phyloP scores from a whole-genome alignment of 2,329 filamentous ascomycete genomes.

The Plectosphaerella plurivora region DNA sequence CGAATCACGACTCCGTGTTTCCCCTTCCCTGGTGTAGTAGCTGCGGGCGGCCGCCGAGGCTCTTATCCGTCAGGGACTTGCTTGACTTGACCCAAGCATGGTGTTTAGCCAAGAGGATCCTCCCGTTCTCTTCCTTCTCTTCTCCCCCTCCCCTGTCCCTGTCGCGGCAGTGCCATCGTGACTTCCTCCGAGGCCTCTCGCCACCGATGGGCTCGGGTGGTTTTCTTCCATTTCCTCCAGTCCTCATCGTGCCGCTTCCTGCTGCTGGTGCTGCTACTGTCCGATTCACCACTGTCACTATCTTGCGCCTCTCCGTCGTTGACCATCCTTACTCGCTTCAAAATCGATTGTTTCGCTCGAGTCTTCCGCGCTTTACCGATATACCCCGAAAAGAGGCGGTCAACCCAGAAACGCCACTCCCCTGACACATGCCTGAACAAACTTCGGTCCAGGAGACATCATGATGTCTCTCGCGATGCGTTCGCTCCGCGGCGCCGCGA shows the following conservation, averaged over 20 bases:
- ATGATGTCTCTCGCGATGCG: conserved; percentile 12
- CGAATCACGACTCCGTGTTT: not conserved
- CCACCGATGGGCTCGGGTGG: not conserved
- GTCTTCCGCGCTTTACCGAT: too few relatives aligned
- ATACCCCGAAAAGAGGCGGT: too few relatives aligned
- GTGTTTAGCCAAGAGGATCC: too few relatives aligned
- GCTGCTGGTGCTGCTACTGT: not conserved
- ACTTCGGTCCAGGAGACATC: not conserved
- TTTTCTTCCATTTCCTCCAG: not conserved
- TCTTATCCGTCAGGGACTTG: not conserved
- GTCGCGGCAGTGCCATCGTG: too few relatives aligned
- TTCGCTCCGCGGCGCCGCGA: conserved; percentile 11
- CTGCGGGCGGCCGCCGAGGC: not conserved
- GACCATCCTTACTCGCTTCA: too few relatives aligned
- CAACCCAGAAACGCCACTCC: too few relatives aligned
- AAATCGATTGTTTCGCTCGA: too few relatives aligned
- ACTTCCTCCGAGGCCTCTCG: too few relatives aligned
- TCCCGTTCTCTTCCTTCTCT: too few relatives aligned
- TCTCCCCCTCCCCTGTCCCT: too few relatives aligned
- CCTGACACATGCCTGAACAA: not conserved
- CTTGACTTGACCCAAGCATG: too few relatives aligned
- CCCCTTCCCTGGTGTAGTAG: not conserved
- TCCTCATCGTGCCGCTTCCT: not conserved
- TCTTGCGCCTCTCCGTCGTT: too few relatives aligned
- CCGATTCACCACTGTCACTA: not conserved